phyloP scores from a whole-genome alignment of 1,139 yeast genomes.

The Kodamaea derodonti region DNA sequence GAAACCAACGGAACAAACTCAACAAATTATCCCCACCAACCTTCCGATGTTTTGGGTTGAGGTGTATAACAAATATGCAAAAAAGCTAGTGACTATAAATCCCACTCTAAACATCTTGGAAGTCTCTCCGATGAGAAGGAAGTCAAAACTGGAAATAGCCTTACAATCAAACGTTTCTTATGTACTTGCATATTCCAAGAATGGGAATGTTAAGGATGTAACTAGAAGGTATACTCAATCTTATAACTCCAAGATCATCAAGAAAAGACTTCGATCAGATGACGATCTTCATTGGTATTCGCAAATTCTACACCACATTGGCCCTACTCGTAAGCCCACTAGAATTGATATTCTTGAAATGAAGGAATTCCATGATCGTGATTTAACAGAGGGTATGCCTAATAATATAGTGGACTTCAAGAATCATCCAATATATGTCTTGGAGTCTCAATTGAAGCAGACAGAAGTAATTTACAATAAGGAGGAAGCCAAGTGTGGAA shows the following conservation, averaged over 20 bases:
- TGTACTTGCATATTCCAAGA: constrained; percentile 69
- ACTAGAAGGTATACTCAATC: constrained; percentile 75
- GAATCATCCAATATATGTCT: constrained; percentile 82
- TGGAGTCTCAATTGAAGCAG: constrained; percentile 68
- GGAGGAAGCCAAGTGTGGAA: constrained; percentile 62
- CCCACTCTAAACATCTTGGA: constrained; percentile 53
- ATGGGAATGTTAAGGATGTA: constrained; percentile 70
- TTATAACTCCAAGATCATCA: constrained; percentile 71
- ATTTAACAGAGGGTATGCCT: constrained; percentile 83
- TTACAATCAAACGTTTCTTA: constrained; percentile 60
- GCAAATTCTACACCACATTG: constrained; percentile 21
- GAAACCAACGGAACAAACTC: constrained; percentile 24
- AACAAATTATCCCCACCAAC: constrained; percentile 5
- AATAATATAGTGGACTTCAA: constrained; percentile 76
- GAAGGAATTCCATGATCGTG: constrained; percentile 63
- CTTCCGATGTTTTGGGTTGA: constrained; percentile 91
- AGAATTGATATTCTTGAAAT: constrained; percentile 66
- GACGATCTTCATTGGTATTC: constrained; percentile 66
- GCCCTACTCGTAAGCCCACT: constrained; percentile 16
- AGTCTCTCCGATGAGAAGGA: constrained; percentile 51
- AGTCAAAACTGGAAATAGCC: constrained; percentile 76
- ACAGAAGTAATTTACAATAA: constrained; percentile 72
- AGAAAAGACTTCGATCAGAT: constrained; percentile 61
- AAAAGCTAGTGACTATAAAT: constrained; percentile 44
- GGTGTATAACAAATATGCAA: constrained; percentile 75